Conservation (phyloP, 441 rosid species). For the Metrosideros polymorpha region DNA sequence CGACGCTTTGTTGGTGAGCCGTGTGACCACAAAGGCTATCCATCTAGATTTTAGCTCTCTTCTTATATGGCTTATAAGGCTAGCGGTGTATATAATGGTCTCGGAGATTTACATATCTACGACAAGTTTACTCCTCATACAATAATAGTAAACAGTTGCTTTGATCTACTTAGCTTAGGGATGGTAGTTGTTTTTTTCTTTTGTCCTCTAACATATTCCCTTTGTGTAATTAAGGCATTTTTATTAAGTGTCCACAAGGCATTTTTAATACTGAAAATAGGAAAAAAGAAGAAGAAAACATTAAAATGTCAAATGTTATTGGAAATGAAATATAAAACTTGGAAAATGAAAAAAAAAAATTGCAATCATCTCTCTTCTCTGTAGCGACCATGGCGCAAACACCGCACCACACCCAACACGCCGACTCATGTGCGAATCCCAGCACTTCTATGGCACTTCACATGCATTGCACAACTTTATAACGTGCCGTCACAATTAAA, state of each 20-base stretch:
- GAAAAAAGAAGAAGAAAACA: not conserved
- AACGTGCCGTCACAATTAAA: not conserved
- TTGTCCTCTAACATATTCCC: not conserved
- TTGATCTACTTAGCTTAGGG: not conserved
- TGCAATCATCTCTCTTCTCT: not conserved
- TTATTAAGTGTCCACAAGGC: accelerated
- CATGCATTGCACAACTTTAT: accelerated
- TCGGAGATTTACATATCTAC: not conserved
- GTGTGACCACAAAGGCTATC: too few relatives aligned
- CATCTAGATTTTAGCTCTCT: too few relatives aligned
- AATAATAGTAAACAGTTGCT: not conserved
- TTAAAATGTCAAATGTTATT: not conserved
- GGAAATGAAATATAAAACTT: not conserved
- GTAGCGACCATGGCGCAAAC: not conserved
- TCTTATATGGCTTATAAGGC: not conserved
- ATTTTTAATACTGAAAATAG: not conserved
- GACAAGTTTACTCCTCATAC: not conserved
- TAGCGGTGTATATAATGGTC: not conserved
- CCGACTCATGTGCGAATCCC: not conserved
- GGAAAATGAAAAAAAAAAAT: not conserved
- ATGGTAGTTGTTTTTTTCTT: not conserved
- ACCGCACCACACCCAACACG: too few relatives aligned
- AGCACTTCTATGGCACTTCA: not conserved
- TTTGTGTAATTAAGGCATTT: too few relatives aligned
- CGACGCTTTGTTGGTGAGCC: not conserved